Percentiles rank a stretch among this genome's conserved stretches.
These are phyloP conservation scores for Harringtonia lauricola DNA, from an alignment of 2,329 filamentous ascomycete genomes.

Conservation along the genomic window DNA sequence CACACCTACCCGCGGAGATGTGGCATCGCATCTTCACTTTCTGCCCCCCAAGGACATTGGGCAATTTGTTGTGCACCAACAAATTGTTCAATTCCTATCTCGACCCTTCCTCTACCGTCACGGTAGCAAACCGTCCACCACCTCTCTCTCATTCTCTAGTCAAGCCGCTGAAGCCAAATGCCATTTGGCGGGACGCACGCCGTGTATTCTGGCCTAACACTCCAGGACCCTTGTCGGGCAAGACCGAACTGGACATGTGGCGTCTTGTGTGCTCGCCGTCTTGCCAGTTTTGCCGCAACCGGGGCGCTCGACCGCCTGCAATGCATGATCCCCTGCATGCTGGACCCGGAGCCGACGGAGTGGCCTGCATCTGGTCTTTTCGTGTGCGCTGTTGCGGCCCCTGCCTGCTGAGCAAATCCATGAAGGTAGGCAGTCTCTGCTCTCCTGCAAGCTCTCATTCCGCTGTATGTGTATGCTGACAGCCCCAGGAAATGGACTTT, in stretches of 20 bases:
- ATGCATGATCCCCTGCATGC: conserved; percentile 38
- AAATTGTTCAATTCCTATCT: conserved; percentile 53
- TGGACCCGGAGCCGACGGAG: conserved; percentile 50
- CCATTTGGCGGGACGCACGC: conserved; percentile 61
- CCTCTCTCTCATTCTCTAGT: conserved; percentile 10
- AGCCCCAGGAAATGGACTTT: conserved; percentile 57
- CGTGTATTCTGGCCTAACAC: conserved; percentile 54
- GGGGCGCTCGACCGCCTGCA: conserved; percentile 13
- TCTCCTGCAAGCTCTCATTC: neutral
- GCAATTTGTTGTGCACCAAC: conserved; percentile 56
- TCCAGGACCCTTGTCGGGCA: conserved; percentile 54
- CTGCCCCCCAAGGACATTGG: conserved; percentile 51
- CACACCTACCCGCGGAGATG: conserved; percentile 44
- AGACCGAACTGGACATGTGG: conserved; percentile 69
- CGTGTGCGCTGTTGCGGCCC: conserved; percentile 51
- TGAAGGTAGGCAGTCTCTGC: conserved; percentile 66
- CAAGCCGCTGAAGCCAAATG: conserved; percentile 40
- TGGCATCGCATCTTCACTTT: conserved; percentile 63
- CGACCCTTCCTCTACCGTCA: conserved; percentile 28
- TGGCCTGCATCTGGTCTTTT: conserved; percentile 63
- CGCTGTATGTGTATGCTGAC: neutral
- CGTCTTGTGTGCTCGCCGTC: conserved; percentile 47
- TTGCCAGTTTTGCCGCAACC: conserved; percentile 59
- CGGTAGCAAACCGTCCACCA: conserved; percentile 11
- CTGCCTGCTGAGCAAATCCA: conserved; percentile 49